Conservation (phyloP, 2,329 filamentous ascomycete genomes). For the Pseudogymnoascus sp. region DNA sequence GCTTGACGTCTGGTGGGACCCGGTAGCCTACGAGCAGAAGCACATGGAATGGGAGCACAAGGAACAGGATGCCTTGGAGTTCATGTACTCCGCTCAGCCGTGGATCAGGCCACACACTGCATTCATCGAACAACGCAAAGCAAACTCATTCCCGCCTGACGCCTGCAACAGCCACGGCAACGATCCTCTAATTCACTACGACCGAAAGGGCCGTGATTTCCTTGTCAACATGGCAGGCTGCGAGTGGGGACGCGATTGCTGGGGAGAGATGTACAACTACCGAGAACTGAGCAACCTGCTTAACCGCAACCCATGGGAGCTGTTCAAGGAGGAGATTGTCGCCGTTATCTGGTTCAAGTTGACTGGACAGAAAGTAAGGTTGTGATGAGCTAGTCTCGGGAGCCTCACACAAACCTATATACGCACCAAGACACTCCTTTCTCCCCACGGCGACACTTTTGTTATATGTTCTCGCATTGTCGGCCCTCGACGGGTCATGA, state of each 20-base stretch:
- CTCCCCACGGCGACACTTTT: background rate
- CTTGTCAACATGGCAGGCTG: constrained; percentile 98
- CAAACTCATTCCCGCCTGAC: constrained; percentile 89
- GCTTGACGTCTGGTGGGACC: constrained; percentile 97
- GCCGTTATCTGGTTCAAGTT: constrained; percentile 56
- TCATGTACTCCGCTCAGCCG: constrained; percentile 83
- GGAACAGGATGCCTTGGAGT: constrained; percentile 90
- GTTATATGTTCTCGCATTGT: constrained; percentile 7
- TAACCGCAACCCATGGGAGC: constrained; percentile 77
- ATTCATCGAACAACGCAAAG: constrained; percentile 83
- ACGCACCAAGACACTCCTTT: background rate
- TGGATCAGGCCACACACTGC: constrained; percentile 86
- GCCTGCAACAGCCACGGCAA: constrained; percentile 76
- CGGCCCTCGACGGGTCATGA: constrained; percentile 4
- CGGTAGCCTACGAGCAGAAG: constrained; percentile 92
- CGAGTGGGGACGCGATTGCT: constrained; percentile 94
- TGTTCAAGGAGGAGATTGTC: constrained; percentile 60
- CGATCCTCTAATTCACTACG: constrained; percentile 76
- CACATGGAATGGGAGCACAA: constrained; percentile 99
- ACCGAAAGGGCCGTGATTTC: constrained; percentile 79
- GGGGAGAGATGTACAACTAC: constrained; percentile 96
- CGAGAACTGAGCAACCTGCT: constrained; percentile 84
- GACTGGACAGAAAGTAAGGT: constrained; percentile 42
- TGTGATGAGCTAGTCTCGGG: constrained; percentile 18
- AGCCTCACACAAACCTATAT: background rate